phyloP scores from a whole-genome alignment of 192 early-diverging fungal species.

The Umbelopsis sp. region DNA sequence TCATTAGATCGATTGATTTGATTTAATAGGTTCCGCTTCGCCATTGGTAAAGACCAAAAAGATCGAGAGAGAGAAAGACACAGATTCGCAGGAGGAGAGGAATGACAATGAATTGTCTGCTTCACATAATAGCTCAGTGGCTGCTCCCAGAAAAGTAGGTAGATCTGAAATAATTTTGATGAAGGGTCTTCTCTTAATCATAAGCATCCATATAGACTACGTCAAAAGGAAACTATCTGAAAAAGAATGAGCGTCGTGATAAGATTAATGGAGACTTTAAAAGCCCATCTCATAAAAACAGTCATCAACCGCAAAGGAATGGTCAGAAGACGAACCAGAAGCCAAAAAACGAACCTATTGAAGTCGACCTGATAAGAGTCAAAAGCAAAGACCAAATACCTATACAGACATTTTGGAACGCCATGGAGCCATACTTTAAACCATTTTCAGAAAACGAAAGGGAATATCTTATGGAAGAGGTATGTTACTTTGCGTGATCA shows the following conservation, averaged over 20 bases:
- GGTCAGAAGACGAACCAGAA: conserved; percentile 12
- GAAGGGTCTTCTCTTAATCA: not conserved
- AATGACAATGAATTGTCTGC: too few species aligned
- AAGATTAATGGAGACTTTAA: conserved; percentile 1
- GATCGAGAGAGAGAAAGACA: not conserved
- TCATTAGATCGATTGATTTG: not conserved
- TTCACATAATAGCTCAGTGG: not conserved
- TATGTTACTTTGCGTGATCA: conserved; percentile 51
- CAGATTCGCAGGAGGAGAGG: not conserved
- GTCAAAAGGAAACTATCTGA: not conserved
- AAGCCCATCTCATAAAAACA: conserved; percentile 4
- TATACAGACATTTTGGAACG: conserved; percentile 81
- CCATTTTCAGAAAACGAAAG: conserved; percentile 82
- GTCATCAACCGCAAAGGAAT: not conserved
- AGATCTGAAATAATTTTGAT: not conserved
- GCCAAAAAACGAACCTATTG: not conserved
- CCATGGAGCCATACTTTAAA: conserved; percentile 85
- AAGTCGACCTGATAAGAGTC: conserved; percentile 33
- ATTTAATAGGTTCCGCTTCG: not conserved
- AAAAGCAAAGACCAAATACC: conserved; percentile 70
- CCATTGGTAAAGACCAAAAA: not conserved
- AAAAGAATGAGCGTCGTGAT: not conserved
- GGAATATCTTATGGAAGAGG: conserved; percentile 61
- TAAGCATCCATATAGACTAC: not conserved
- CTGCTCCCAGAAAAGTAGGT: not conserved